Evolutionary conservation across 441 rosid species (phyloP).

Genomic region (Kokia cookei): DNA sequence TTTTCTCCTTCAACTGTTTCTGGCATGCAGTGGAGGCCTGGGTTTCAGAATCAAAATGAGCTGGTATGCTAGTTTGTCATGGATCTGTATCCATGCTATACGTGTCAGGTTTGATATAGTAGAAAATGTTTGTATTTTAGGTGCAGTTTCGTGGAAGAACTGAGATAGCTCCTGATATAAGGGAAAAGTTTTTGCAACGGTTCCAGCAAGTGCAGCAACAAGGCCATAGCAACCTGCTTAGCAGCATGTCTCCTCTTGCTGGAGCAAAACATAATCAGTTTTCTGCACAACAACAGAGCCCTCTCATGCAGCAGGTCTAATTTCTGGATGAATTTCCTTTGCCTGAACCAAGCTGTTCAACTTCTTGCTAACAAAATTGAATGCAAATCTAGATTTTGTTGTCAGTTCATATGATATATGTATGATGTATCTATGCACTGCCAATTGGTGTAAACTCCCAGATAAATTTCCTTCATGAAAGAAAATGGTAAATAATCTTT

Average conservation of each 20-base stretch:
- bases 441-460: background rate
- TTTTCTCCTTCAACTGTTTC: slow-evolving; percentile 79
- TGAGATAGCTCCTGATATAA: slow-evolving; percentile 92
- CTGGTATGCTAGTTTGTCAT: slow-evolving; percentile 30
- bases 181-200: slow-evolving; percentile 85
- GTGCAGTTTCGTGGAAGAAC: slow-evolving; percentile 87
- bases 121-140: slow-evolving; percentile 19
- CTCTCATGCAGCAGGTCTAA: slow-evolving; percentile 81
- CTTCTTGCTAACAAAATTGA: background rate
- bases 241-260: slow-evolving; percentile 59
- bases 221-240: slow-evolving; percentile 69
- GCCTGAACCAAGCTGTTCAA: background rate
- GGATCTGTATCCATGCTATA: background rate
- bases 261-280: slow-evolving; percentile 87
- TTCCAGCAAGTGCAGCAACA: slow-evolving; percentile 86
- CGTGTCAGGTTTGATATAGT: background rate
- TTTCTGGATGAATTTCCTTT: slow-evolving; percentile 8
- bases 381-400: background rate
- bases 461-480: background rate
- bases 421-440: background rate
- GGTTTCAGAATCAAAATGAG: slow-evolving; percentile 85
- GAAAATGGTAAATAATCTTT: background rate
- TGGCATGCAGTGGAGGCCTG: slow-evolving; percentile 94
- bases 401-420: background rate
- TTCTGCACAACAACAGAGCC: slow-evolving; percentile 82